Percentiles rank a stretch among this genome's conserved stretches.
These are phyloP conservation scores for Coemansia sp. DNA, from an alignment of 192 early-diverging fungal species.

Conservation along the genomic window DNA sequence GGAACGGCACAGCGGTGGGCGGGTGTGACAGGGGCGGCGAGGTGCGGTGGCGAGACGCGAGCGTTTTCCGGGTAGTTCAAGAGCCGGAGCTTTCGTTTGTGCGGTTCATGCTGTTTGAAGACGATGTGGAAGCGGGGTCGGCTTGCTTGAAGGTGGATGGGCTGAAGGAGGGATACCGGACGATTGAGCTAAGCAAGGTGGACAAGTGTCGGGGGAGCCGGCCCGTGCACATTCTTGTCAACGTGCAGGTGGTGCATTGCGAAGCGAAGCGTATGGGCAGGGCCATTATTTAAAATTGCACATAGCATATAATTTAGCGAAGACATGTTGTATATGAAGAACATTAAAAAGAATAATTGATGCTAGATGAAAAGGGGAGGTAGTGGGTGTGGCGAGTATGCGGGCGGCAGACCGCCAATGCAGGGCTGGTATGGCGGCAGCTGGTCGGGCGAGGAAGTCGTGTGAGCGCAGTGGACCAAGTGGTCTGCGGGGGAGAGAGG, in stretches of 20 bases:
- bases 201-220: slow-evolving; percentile 23
- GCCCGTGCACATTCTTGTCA: slow-evolving; percentile 26
- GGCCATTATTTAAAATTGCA: too few species aligned
- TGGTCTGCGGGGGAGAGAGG: too few species aligned
- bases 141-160: slow-evolving; percentile 27
- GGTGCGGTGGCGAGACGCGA: slow-evolving; percentile 40
- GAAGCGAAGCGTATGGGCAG: slow-evolving; percentile 13
- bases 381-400: slow-evolving; percentile 25
- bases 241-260: slow-evolving; percentile 43
- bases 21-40: too few species aligned
- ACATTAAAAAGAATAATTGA: not conserved
- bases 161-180: slow-evolving; percentile 44
- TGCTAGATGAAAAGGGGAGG: too few species aligned
- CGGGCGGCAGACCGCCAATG: slow-evolving; percentile 19
- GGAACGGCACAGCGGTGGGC: slow-evolving; percentile 12
- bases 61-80: slow-evolving; percentile 22
- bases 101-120: slow-evolving; percentile 30
- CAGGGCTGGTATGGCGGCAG: slow-evolving; percentile 29
- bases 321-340: not conserved
- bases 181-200: slow-evolving; percentile 37
- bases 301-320: not conserved
- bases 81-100: slow-evolving; percentile 46
- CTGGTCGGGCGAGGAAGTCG: not conserved
- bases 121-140: slow-evolving; percentile 37
- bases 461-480: too few species aligned